Conservation (phyloP, 208 protist genomes). For the Acanthamoeba culbertsoni region DNA sequence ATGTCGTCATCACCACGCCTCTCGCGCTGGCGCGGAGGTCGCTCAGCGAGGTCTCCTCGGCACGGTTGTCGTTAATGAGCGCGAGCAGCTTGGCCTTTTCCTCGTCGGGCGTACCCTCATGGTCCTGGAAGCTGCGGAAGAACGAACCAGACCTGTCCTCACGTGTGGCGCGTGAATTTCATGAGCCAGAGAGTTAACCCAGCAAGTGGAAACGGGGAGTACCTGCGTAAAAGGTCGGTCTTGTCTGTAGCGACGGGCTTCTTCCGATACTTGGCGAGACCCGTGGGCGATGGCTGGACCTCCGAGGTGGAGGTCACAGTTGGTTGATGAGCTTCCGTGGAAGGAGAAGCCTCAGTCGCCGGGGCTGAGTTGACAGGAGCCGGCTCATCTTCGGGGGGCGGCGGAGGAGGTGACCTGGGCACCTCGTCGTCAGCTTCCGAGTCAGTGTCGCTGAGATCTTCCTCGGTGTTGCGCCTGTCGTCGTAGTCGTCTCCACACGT, state of each 20-base stretch:
- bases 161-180: too few relatives aligned
- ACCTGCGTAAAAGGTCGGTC: background rate
- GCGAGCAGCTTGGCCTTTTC: background rate
- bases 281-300: background rate
- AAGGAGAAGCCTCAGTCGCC: too few relatives aligned
- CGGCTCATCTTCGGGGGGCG: background rate
- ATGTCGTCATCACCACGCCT: background rate
- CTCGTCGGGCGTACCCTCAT: background rate
- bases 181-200: too few relatives aligned
- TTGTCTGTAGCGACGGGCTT: background rate
- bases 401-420: background rate
- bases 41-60: background rate
- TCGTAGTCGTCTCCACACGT: background rate
- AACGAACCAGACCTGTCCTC: background rate
- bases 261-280: background rate
- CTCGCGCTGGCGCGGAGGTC: background rate
- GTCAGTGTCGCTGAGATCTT: background rate
- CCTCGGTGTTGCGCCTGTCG: background rate
- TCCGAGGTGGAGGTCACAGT: background rate
- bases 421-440: background rate
- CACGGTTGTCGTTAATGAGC: background rate
- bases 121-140: background rate
- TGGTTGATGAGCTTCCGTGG: background rate
- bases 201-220: too few relatives aligned
- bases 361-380: background rate